Conservation (phyloP, 305 asterid species). For the Fraxinus paxiana region DNA sequence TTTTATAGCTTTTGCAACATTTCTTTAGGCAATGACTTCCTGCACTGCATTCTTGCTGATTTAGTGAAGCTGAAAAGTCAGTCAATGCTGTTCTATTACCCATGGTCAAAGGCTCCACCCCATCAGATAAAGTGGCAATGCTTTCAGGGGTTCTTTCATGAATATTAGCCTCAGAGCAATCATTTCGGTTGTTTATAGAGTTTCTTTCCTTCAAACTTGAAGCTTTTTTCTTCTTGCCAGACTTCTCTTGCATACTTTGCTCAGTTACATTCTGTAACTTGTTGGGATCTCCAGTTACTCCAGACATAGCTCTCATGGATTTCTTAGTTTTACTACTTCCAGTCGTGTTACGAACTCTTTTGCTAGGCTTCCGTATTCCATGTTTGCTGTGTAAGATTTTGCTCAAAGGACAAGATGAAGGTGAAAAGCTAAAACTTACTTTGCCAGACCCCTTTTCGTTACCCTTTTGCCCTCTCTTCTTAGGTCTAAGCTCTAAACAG, state of each 20-base stretch:
- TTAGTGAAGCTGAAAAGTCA: slow-evolving; percentile 33
- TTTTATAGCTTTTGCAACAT: slow-evolving; percentile 23
- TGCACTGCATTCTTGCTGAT: slow-evolving; percentile 23
- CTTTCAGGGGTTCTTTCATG: slow-evolving; percentile 23
- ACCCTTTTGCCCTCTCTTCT: slow-evolving; percentile 20
- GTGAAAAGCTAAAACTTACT: slow-evolving; percentile 15
- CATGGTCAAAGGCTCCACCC: slow-evolving; percentile 23
- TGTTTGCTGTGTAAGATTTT: slow-evolving; percentile 18
- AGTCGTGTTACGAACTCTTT: slow-evolving; percentile 27
- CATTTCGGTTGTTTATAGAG: slow-evolving; percentile 21
- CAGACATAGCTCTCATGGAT: slow-evolving; percentile 30
- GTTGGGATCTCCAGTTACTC: slow-evolving; percentile 27
- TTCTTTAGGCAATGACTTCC: slow-evolving; percentile 24
- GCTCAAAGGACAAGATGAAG: slow-evolving; percentile 16
- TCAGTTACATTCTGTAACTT: slow-evolving; percentile 24
- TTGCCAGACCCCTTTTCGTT: slow-evolving; percentile 30
- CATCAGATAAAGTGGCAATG: slow-evolving; percentile 24
- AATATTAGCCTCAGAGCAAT: slow-evolving; percentile 23
- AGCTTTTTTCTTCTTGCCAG: slow-evolving; percentile 19
- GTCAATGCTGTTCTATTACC: slow-evolving; percentile 11
- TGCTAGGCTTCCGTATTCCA: slow-evolving; percentile 22
- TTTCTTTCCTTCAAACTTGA: slow-evolving; percentile 23
- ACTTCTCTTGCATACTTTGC: slow-evolving; percentile 26
- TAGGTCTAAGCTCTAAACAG: slow-evolving; percentile 18
- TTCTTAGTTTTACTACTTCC: slow-evolving; percentile 39